These are phyloP conservation scores for Didymellaceae sp. DNA, from an alignment of 2,329 filamentous ascomycete species.

Conservation along the genomic window DNA sequence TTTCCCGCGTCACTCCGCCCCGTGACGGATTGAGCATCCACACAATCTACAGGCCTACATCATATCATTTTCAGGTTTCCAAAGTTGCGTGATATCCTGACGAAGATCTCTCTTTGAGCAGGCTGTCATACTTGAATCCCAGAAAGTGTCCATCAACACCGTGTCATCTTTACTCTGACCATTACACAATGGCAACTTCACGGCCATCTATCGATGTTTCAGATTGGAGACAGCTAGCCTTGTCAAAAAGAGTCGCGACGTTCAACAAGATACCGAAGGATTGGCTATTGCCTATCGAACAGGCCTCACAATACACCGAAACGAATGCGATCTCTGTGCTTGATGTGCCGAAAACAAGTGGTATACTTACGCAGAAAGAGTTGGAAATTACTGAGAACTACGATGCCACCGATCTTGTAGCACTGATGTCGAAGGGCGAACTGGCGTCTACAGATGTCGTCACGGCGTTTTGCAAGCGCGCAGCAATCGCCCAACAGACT, in stretches of 20 bases:
- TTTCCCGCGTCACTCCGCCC: neutral
- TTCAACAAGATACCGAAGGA: conserved; percentile 39
- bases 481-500: conserved; percentile 64
- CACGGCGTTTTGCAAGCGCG: conserved; percentile 61
- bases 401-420: conserved; percentile 43
- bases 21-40: neutral
- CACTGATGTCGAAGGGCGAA: conserved; percentile 30
- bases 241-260: conserved; percentile 37
- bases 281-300: conserved; percentile 40
- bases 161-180: neutral
- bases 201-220: conserved; percentile 2
- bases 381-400: conserved; percentile 45
- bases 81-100: too few species aligned
- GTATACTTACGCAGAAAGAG: conserved; percentile 41
- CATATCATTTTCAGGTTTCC: neutral
- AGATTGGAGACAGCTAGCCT: conserved; percentile 41
- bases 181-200: neutral
- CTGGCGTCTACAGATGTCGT: conserved; percentile 53
- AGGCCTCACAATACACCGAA: conserved; percentile 25
- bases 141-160: neutral
- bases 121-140: neutral
- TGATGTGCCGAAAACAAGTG: conserved; percentile 38
- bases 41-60: too few species aligned
- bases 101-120: too few species aligned
- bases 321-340: conserved; percentile 36